Evolutionary conservation across 1,284 basidiomycete genomes (phyloP), one percentile per base, ranked within the genome.

Genomic region (Ceratobasidium theobromae): DNA sequence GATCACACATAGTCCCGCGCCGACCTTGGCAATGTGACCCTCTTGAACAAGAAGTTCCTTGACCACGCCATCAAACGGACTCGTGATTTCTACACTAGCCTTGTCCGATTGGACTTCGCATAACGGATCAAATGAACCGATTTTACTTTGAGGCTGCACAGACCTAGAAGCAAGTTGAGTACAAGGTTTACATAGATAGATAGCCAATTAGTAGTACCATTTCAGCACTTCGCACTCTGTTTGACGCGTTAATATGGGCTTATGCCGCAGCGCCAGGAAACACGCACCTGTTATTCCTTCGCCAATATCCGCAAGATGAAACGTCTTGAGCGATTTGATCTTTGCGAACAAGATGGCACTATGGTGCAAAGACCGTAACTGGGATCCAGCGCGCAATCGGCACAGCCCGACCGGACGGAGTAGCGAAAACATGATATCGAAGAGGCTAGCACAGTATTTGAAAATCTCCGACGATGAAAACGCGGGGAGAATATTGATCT

Each of bases 21-120:
- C 94, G 16, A 97, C 95, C 74, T 92, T 93, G 38, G 92, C 89
- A 12, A 95, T 84, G 71, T 93, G 85, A 18, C 95, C 95, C 70
- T 89, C 90, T 69, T 87, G 80, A 25, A 92, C 89, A 4, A 91
- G 81, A 16, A 96, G 77, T 64, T 87, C 80, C 67, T 81, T 85
- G 49, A 97, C 79, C 32, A 84, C 80, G 1, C 95, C 95, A 33
- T 93, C 86, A 72, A 85, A 94, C 0, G 94, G 93, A 66, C 88
- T 90, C 0, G 95, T 97, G 68, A 97, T 93, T 75, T 97, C 95
- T 27, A 97, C 95, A 71, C 88, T 92, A 1, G 91, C 91, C 77
- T 98, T 98, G 82, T 98, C 95, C 69, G 89, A 92, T 77, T 95
- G 93, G 0, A 98, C 95, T 73, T 97, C 95, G 73, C 93, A 95